Evolutionary conservation across 164 flowering plant species (phyloP).

Genomic region (Santalum album): DNA sequence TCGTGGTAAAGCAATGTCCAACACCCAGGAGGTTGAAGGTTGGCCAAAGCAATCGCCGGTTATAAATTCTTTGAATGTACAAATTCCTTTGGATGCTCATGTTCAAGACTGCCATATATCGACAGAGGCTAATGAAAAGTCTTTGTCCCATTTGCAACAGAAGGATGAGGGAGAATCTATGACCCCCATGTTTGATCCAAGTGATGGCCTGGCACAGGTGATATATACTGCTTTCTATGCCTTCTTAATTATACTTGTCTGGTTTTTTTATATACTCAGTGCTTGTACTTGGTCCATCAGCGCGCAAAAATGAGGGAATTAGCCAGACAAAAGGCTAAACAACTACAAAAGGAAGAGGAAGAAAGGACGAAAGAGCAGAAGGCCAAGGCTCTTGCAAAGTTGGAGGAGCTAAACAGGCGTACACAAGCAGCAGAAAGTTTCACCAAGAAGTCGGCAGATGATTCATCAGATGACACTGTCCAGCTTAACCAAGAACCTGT

Average conservation of each 20-base stretch:
- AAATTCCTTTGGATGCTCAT: constrained; percentile 15
- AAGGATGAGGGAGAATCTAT: constrained; percentile 33
- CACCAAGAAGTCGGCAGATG: constrained; percentile 28
- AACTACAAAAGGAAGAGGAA: constrained; percentile 88
- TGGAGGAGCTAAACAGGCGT: constrained; percentile 85
- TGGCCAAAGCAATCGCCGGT: constrained; percentile 41
- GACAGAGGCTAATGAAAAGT: constrained; percentile 20
- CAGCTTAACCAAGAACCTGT: constrained; percentile 26
- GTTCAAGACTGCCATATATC: constrained; percentile 18
- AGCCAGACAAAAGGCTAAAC: constrained; percentile 67
- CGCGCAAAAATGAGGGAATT: constrained; percentile 80
- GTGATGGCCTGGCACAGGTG: constrained; percentile 56
- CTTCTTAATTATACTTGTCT: not conserved
- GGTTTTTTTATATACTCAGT: not conserved
- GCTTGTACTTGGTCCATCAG: constrained; percentile 28
- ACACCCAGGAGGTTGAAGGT: constrained; percentile 46
- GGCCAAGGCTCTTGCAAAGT: constrained; percentile 89
- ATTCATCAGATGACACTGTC: constrained; percentile 8
- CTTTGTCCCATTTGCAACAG: constrained; percentile 16
- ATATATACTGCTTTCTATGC: not conserved
- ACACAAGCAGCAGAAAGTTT: constrained; percentile 31
- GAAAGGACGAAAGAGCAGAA: constrained; percentile 77
- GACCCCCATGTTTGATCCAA: constrained; percentile 25
- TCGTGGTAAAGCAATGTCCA: constrained; percentile 43
- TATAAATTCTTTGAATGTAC: constrained; percentile 14